Evolutionary conservation across 2,329 filamentous ascomycete species (phyloP).

Genomic region (Fusarium mundagurra): DNA sequence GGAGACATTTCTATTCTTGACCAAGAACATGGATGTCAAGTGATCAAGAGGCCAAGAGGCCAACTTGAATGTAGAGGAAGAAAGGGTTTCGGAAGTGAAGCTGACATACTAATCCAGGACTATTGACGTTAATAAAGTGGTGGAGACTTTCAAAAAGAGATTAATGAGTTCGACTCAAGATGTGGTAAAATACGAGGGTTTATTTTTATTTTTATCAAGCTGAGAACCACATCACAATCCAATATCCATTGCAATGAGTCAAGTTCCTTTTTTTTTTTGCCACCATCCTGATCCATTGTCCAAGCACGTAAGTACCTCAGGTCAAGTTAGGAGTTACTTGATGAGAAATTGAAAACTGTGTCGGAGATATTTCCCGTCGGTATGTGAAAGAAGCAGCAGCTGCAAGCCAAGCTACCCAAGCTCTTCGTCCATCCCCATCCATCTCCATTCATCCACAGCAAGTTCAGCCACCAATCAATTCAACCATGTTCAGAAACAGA

Average conservation of each 20-base stretch:
- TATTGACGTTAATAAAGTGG: constrained; percentile 3
- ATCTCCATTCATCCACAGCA: background rate
- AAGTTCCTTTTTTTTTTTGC: background rate
- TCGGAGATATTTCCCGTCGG: background rate
- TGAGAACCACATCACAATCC: background rate
- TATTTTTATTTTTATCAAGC: constrained; percentile 17
- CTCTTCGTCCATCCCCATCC: background rate
- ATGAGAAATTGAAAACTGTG: background rate
- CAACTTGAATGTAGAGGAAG: background rate
- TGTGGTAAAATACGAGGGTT: constrained; percentile 6
- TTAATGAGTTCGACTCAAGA: background rate
- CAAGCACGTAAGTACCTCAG: background rate
- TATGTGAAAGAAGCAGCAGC: background rate
- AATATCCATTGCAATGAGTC: background rate
- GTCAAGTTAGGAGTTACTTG: background rate
- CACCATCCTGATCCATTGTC: background rate
- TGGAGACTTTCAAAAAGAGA: constrained; percentile 14
- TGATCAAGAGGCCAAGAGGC: background rate
- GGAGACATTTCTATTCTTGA: constrained; percentile 17
- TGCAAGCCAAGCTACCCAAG: constrained; percentile 1
- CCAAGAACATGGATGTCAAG: background rate
- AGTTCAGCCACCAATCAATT: constrained; percentile 10
- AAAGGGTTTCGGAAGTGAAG: background rate
- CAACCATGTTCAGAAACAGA: constrained; percentile 22
- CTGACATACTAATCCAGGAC: background rate